A percentile compares a stretch with the other conserved stretches of the same genome.
phyloP scores from a whole-genome alignment of 805 yeast species.

The Grigorovia humatica region DNA sequence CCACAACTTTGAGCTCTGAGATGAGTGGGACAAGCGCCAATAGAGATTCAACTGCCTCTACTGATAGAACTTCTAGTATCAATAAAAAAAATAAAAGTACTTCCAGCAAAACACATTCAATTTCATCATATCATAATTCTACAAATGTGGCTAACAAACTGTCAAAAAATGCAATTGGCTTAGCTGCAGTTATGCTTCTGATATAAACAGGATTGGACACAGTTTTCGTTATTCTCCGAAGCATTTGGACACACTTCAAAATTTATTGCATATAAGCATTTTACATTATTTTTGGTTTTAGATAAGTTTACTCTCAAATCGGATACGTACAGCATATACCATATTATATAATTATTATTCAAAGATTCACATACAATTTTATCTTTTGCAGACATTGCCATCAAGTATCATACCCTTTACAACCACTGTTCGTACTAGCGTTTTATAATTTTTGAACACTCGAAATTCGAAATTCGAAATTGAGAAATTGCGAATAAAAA shows the following conservation, averaged over 20 bases:
- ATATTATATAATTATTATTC: too few species aligned
- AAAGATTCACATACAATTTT: too few species aligned
- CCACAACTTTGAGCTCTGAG: not conserved
- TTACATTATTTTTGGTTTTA: too few species aligned
- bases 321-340: too few species aligned
- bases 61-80: slow-evolving; percentile 1
- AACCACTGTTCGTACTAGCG: too few species aligned
- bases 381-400: not conserved
- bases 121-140: not conserved
- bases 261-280: not conserved
- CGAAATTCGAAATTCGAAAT: not conserved
- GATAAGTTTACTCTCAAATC: too few species aligned
- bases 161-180: not conserved
- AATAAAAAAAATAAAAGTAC: not conserved
- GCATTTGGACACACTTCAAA: not conserved
- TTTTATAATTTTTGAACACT: not conserved
- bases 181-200: not conserved
- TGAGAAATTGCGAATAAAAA: not conserved
- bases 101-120: not conserved
- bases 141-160: not conserved
- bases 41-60: not conserved
- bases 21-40: not conserved
- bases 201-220: too few species aligned
- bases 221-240: not conserved
- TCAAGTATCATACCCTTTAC: too few species aligned